Evolutionary conservation across 345 rosid species (phyloP).

Genomic region (Sisymbrium altissimum): DNA sequence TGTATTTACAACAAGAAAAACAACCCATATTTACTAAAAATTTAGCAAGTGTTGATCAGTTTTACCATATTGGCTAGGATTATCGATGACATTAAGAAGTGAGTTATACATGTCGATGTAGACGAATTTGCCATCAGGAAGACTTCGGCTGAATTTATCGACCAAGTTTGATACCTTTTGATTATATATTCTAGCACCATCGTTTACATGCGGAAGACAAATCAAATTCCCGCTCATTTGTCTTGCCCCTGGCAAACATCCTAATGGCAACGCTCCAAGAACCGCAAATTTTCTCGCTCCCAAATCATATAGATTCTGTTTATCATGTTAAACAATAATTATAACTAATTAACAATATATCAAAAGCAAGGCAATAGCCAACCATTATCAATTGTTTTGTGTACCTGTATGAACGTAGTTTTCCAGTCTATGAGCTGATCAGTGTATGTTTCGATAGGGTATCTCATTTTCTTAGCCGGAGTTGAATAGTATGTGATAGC

Average conservation of each 20-base stretch:
- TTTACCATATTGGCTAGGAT: conserved; percentile 19
- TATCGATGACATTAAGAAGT: conserved; percentile 7
- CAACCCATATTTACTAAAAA: neutral
- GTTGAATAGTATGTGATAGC: conserved; percentile 42
- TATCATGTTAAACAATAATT: neutral
- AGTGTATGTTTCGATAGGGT: conserved; percentile 40
- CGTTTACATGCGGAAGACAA: conserved; percentile 10
- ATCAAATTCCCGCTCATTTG: neutral
- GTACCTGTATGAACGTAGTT: conserved; percentile 40
- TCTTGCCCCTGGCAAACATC: conserved; percentile 30
- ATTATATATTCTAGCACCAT: conserved; percentile 20
- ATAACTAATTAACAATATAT: neutral
- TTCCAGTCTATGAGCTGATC: conserved; percentile 36
- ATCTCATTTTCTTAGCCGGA: conserved; percentile 13
- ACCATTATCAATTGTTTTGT: neutral
- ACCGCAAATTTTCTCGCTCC: conserved; percentile 30
- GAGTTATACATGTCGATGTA: conserved; percentile 20
- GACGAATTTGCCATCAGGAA: conserved; percentile 9
- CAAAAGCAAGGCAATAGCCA: too few species aligned
- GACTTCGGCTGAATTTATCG: neutral
- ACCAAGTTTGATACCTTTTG: conserved; percentile 16
- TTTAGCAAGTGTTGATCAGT: neutral
- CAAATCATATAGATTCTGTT: conserved; percentile 20
- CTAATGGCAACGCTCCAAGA: conserved; percentile 26
- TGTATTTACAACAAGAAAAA: neutral